Conservation (phyloP, 2,329 filamentous ascomycete species). For the Chaetomium strumarium region DNA sequence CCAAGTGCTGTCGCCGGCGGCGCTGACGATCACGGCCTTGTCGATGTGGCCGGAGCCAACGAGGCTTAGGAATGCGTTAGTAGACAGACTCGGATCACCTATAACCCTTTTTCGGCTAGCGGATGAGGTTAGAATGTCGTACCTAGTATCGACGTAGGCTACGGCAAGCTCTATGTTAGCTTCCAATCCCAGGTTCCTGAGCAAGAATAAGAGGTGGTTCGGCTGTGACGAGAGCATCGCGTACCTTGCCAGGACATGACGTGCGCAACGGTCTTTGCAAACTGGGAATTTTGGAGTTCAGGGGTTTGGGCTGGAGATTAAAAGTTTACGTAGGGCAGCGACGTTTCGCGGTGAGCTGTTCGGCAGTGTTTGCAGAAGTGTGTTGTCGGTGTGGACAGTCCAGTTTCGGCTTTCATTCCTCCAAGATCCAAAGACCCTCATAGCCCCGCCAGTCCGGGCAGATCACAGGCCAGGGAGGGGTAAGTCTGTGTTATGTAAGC, state of each 20-base stretch:
- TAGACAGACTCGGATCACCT: not conserved
- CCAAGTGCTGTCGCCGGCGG: slow-evolving; percentile 75
- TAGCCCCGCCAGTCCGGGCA: slow-evolving; percentile 16
- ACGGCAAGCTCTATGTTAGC: slow-evolving; percentile 27
- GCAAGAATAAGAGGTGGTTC: slow-evolving; percentile 18
- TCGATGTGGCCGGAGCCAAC: slow-evolving; percentile 73
- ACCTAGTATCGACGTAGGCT: slow-evolving; percentile 51
- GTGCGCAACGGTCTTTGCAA: slow-evolving; percentile 7
- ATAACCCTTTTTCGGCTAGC: not conserved
- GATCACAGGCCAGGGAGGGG: slow-evolving; percentile 9
- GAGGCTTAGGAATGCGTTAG: slow-evolving; percentile 52
- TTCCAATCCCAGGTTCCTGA: slow-evolving; percentile 14
- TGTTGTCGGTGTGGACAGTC: slow-evolving; percentile 9
- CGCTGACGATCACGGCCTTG: slow-evolving; percentile 79
- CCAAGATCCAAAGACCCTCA: not conserved
- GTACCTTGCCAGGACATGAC: slow-evolving; percentile 68
- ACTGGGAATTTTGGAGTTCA: not conserved
- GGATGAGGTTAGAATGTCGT: slow-evolving; percentile 18
- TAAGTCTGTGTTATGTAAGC: slow-evolving; percentile 17
- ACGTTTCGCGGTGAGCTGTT: not conserved
- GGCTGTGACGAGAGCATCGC: slow-evolving; percentile 27
- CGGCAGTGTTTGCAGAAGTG: slow-evolving; percentile 7
- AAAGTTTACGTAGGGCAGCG: not conserved
- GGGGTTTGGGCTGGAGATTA: not conserved
- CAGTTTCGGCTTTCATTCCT: slow-evolving; percentile 5